Evolutionary conservation across 2,329 filamentous ascomycete species (phyloP), one percentile per base, ranked within the genome.

Genomic region (Diatrype stigma): DNA sequence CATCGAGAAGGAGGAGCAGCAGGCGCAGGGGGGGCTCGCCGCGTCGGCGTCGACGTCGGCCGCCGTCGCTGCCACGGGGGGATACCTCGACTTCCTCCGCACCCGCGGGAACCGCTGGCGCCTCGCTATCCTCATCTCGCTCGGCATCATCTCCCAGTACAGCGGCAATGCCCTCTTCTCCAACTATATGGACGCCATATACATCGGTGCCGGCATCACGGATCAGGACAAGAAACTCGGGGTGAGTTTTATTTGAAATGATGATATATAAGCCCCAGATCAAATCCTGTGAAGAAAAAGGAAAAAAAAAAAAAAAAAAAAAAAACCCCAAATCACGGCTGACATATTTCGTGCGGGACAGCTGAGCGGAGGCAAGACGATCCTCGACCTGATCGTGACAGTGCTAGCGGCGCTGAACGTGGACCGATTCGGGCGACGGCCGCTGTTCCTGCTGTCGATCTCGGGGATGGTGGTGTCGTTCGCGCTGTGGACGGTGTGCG

Each of bases 121-220:
- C 11, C 70, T 88, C 42, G 73, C 78, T 45, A 79, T 87, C 50
- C 72, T 86, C 40, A 66, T 85, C 40, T 85, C 81, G 0, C 73
- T 87, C 17, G 84, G 82, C 60, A 69, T 87, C 58, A 85, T 87
- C 62, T 85, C 82, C 2, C 84, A 87, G 67, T 87, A 85, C 69
- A 82, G 78, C 48, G 84, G 85, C 42, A 87, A 87, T 62, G 83
- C 81, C 17, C 69, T 87, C 2, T 81, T 87, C 62, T 82, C 77
- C 55, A 86, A 87, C 69, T 87, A 87, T 65, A 81, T 84, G 60
- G 79, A 82, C 52, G 73, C 77, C 51, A 76, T 87, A 56, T 85
- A 85, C 67, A 70, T 75, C 38, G 78, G 77, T 46, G 82, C 82
- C 46, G 84, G 83, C 42, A 85, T 87, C 61, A 78, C 60, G 1